phyloP scores from a whole-genome alignment of 2,329 filamentous ascomycete species.

The Xylaria multiplex region DNA sequence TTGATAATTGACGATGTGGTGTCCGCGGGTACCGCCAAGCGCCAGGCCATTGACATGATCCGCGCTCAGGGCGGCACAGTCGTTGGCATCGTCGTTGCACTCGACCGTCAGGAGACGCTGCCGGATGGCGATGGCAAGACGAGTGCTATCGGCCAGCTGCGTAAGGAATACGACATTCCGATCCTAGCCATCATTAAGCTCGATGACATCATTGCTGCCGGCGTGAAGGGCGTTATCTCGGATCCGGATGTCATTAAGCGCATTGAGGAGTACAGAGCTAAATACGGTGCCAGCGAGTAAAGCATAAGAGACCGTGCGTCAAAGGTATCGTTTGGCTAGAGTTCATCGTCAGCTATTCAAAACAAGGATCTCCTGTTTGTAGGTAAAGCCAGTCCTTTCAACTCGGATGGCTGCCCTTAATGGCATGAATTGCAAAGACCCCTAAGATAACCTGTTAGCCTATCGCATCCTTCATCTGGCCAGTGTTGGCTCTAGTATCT shows the following conservation, averaged over 20 bases:
- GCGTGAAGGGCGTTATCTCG: constrained; percentile 69
- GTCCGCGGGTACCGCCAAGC: constrained; percentile 92
- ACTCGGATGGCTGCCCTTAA: too few relatives aligned
- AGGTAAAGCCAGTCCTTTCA: background rate
- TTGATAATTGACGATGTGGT: constrained; percentile 97
- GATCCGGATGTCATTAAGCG: constrained; percentile 68
- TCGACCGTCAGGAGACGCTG: constrained; percentile 88
- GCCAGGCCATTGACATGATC: constrained; percentile 92
- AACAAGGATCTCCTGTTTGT: background rate
- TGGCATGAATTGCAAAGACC: background rate
- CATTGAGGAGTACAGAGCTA: constrained; percentile 77
- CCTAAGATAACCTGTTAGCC: background rate
- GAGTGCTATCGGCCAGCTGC: constrained; percentile 87
- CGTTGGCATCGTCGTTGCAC: constrained; percentile 86
- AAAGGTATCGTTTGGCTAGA: background rate
- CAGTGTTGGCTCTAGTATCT: background rate
- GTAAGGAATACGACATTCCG: constrained; percentile 83
- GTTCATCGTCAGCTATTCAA: background rate
- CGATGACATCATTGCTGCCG: constrained; percentile 80
- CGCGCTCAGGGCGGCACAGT: constrained; percentile 84
- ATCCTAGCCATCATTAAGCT: constrained; percentile 86
- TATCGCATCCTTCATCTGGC: background rate
- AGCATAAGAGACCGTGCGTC: background rate
- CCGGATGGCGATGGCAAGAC: constrained; percentile 71
- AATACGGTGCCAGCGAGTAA: constrained; percentile 70